Base-by-base conservation (phyloP, 2,329 filamentous ascomycete genomes). In the Westerdykella aurantiaca region DNA sequence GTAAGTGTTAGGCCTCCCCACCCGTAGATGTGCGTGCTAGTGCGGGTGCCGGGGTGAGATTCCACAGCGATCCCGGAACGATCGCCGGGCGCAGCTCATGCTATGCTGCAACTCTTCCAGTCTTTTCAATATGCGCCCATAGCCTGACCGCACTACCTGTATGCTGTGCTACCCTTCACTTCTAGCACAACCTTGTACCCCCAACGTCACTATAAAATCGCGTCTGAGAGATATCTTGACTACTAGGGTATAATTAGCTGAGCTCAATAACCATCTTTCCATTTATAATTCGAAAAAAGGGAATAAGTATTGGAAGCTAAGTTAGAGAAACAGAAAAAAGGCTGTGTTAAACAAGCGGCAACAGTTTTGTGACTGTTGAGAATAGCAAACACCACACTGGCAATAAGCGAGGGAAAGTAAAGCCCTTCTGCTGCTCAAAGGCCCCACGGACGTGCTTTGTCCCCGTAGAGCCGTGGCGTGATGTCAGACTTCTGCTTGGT, bases 281-380 rank as follows among this genome's bases (percentile, higher is more conserved):
- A 64, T 53, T 58, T 60, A 57, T 57, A 65, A 57, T 54, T 57
- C 60, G 58, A 63, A 44, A 60, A 60, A 60, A 63, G 56, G 64
- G 62, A 65, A 66, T 66, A 67, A 61, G 57, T 65, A 63, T 65
- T 57, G 63, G 3, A 67, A 66, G 56, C 55, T n/a, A n/a, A n/a
- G n/a, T n/a, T 56, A 64, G 64, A 62, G 55, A 61, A 66, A 65
- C 63, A 66, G 60, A 66, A 59, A 65, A 58, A 64, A 60, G 53
- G 55, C 57, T 52, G 57, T 55, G 56, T 56, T 46, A 60, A 60
- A 65, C 61, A 48, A 40, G 49, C 43, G 35, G 14, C 49, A 48
- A 47, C 53, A 53, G 45, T 41, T 48, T 52, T 49, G 46, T 50
- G 48, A 56, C 52, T 52, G 55, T 47, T 57, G 45, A 49, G 37